These are phyloP conservation scores for Fusarium devonianum DNA, from an alignment of 2,329 filamentous ascomycete species.

Conservation along the genomic window DNA sequence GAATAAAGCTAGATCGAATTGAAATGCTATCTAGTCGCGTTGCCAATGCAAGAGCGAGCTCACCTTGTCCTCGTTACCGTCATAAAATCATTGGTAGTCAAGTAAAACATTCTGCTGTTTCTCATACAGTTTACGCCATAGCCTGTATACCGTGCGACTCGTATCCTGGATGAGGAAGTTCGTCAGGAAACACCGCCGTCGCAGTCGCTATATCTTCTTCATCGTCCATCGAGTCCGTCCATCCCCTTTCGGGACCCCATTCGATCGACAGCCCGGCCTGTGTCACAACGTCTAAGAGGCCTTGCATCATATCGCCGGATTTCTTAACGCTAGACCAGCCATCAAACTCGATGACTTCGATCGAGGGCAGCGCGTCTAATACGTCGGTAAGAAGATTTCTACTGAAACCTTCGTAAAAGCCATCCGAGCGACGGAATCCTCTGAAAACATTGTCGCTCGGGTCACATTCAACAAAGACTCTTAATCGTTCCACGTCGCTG, in stretches of 20 bases:
- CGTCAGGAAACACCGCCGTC: slow-evolving; percentile 12
- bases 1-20: slow-evolving; percentile 19
- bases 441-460: slow-evolving; percentile 72
- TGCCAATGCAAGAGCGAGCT: no score
- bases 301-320: slow-evolving; percentile 68
- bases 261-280: slow-evolving; percentile 60
- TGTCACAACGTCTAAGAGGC: slow-evolving; percentile 61
- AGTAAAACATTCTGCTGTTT: neutral
- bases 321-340: slow-evolving; percentile 71
- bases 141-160: slow-evolving; percentile 16
- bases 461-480: slow-evolving; percentile 76
- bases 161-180: slow-evolving; percentile 21
- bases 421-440: slow-evolving; percentile 69
- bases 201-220: slow-evolving; percentile 18
- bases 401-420: slow-evolving; percentile 75
- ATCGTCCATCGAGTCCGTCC: slow-evolving; percentile 61
- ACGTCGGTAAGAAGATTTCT: slow-evolving; percentile 63
- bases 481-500: slow-evolving; percentile 63
- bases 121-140: slow-evolving; percentile 15
- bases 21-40: slow-evolving; percentile 24
- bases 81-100: slow-evolving; percentile 29
- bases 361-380: slow-evolving; percentile 61
- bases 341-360: slow-evolving; percentile 72
- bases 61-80: slow-evolving; percentile 13
- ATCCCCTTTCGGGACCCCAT: slow-evolving; percentile 74